A percentile compares a stretch with the other conserved stretches of the same genome.
Conservation (phyloP, 352 stramenopile species). For the Poterioochromonas sp. region DNA sequence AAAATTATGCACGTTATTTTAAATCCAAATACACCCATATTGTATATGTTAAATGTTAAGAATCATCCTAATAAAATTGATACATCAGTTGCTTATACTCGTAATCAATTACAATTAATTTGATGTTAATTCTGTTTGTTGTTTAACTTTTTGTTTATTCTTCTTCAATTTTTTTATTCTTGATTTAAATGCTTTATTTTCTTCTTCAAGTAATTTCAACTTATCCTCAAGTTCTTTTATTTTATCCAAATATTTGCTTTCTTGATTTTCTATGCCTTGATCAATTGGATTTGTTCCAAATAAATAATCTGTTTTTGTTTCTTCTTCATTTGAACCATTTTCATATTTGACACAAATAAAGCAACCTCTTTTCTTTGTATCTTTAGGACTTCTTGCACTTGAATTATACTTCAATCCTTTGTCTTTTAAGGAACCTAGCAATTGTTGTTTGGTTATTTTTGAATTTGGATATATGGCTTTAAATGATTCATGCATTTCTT, state of each 20-base stretch:
- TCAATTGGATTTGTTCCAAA: not conserved
- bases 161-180: too few species aligned
- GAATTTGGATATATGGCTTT: not conserved
- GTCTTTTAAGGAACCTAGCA: not conserved
- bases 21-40: too few species aligned
- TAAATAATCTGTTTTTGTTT: too few species aligned
- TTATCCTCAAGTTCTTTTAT: constrained; percentile 1
- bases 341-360: not conserved
- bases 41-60: too few species aligned
- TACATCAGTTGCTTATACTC: too few species aligned
- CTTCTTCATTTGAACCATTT: too few species aligned
- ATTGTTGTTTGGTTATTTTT: not conserved
- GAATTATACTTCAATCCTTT: constrained; percentile 9
- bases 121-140: too few species aligned
- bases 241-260: not conserved
- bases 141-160: too few species aligned
- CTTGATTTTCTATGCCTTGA: not conserved
- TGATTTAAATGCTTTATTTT: not conserved
- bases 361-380: not conserved
- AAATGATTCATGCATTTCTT: not conserved
- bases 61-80: too few species aligned
- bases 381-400: not conserved
- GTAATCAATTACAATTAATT: too few species aligned
- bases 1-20: too few species aligned
- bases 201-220: not conserved